phyloP scores from a whole-genome alignment of 2,329 filamentous ascomycete species.

The Aspergillus unguis region DNA sequence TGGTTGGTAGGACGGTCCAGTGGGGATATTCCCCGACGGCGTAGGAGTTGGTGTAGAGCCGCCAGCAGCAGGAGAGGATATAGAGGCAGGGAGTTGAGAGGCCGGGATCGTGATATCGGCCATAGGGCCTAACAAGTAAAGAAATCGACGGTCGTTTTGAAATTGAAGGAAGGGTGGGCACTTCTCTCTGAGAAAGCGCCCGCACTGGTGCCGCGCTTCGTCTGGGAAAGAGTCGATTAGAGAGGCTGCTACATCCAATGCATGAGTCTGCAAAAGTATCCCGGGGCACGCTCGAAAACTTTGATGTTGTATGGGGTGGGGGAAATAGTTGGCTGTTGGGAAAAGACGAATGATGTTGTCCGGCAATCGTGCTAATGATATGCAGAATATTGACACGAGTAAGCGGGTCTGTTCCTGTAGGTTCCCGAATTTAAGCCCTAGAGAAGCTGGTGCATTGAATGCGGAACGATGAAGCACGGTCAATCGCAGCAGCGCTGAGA shows the following conservation, averaged over 20 bases:
- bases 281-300: slow-evolving; percentile 29
- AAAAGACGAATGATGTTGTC: slow-evolving; percentile 30
- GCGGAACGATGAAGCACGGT: slow-evolving; percentile 40
- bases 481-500: slow-evolving; percentile 41
- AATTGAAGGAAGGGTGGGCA: slow-evolving; percentile 37
- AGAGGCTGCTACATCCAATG: slow-evolving; percentile 45
- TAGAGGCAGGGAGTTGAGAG: slow-evolving; percentile 25
- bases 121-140: slow-evolving; percentile 43
- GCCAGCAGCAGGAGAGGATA: slow-evolving; percentile 31
- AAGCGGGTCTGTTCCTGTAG: slow-evolving; percentile 37
- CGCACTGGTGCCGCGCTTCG: slow-evolving; percentile 42
- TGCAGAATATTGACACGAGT: slow-evolving; percentile 39
- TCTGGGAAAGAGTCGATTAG: slow-evolving; percentile 45
- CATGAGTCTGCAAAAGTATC: slow-evolving; percentile 38
- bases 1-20: slow-evolving; percentile 18
- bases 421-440: slow-evolving; percentile 23
- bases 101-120: slow-evolving; percentile 21
- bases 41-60: slow-evolving; percentile 31
- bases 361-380: slow-evolving; percentile 38
- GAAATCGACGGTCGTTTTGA: slow-evolving; percentile 39
- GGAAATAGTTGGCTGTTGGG: slow-evolving; percentile 30
- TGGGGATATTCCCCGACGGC: slow-evolving; percentile 23
- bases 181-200: slow-evolving; percentile 42
- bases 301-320: slow-evolving; percentile 21
- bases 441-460: slow-evolving; percentile 25